Conservation (phyloP, 2,329 filamentous ascomycete genomes). For the Verticillium isaacii region DNA sequence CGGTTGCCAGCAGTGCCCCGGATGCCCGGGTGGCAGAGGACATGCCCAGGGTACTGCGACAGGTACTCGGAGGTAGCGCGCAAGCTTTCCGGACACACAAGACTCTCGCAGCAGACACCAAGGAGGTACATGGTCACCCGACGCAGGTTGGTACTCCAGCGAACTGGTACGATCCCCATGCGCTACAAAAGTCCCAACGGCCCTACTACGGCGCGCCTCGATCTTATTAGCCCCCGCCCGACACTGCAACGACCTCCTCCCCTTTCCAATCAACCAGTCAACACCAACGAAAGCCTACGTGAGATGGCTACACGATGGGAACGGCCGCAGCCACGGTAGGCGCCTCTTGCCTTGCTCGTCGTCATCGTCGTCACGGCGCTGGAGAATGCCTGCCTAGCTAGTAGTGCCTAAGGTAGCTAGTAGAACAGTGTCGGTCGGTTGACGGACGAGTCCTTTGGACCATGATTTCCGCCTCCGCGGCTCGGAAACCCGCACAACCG, state of each 20-base stretch:
- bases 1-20: not conserved
- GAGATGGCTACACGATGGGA: not conserved
- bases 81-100: not conserved
- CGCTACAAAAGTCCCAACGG: not conserved
- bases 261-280: not conserved
- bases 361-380: not conserved
- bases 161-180: not conserved
- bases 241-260: not conserved
- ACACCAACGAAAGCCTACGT: not conserved
- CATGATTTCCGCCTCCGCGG: not conserved
- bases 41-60: no score
- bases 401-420: no score
- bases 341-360: not conserved
- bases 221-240: not conserved
- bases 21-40: not conserved
- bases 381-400: not conserved
- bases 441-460: not conserved
- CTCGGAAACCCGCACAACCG: not conserved
- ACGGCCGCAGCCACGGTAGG: not conserved
- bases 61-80: not conserved
- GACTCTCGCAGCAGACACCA: not conserved
- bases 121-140: not conserved
- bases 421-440: not conserved
- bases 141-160: not conserved
- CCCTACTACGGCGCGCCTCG: not conserved